Evolutionary conservation across 352 stramenopile species (phyloP).

Genomic region (Globisporangium acanthophoron): DNA sequence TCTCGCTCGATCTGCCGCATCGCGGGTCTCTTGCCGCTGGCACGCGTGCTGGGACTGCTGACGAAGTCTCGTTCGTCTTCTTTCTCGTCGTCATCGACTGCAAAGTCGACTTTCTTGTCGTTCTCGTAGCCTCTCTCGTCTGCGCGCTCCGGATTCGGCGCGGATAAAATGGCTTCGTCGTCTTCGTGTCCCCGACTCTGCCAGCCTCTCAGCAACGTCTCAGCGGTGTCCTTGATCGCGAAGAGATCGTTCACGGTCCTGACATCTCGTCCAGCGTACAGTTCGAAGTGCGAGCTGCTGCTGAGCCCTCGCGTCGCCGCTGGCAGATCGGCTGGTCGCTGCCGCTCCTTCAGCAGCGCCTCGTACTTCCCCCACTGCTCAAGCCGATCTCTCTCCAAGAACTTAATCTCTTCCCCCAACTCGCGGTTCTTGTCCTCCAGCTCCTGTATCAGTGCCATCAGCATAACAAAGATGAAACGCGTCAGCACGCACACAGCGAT

Average conservation of each 20-base stretch:
- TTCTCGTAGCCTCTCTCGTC: background rate
- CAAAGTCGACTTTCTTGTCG: too few relatives aligned
- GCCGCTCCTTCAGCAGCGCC: conserved; percentile 37
- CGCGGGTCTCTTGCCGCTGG: background rate
- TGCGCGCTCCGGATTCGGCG: too few relatives aligned
- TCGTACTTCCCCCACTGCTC: conserved; percentile 76
- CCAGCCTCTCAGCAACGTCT: conserved; percentile 35
- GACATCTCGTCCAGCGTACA: conserved; percentile 14
- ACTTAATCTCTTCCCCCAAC: conserved; percentile 68
- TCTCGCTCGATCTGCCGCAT: conserved; percentile 21
- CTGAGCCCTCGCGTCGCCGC: background rate
- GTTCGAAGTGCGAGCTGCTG: conserved; percentile 6
- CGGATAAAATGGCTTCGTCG: background rate
- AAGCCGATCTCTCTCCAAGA: conserved; percentile 68
- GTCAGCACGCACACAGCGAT: background rate
- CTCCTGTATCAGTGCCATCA: conserved; percentile 28
- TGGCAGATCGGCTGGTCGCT: conserved; percentile 8
- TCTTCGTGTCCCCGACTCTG: conserved; percentile 1
- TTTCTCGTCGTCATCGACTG: too few relatives aligned
- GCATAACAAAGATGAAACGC: background rate
- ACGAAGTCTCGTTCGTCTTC: background rate
- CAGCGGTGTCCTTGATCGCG: conserved; percentile 31
- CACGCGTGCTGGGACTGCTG: background rate
- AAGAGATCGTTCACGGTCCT: conserved; percentile 32
- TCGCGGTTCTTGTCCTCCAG: conserved; percentile 74